phyloP scores from a whole-genome alignment of 1,284 basidiomycete genomes.

The Mycena sp. region DNA sequence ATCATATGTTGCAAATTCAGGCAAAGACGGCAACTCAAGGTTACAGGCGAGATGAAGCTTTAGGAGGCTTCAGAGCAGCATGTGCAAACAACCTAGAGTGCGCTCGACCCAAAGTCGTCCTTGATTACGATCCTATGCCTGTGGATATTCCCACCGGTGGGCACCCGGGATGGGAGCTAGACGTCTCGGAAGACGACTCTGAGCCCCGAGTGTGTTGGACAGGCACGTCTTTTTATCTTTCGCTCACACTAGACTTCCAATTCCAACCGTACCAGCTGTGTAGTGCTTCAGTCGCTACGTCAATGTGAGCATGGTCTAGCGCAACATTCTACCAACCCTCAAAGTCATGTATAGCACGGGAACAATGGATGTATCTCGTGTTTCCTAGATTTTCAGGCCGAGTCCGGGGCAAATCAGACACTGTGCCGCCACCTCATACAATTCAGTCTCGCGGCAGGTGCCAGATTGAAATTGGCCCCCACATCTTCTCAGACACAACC shows the following conservation, averaged over 20 bases:
- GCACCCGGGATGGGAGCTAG: constrained; percentile 66
- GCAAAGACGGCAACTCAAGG: too few species aligned
- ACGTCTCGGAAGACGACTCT: constrained; percentile 32
- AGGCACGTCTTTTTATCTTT: constrained; percentile 48
- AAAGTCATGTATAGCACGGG: constrained; percentile 59
- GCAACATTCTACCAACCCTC: constrained; percentile 10
- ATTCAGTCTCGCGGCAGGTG: constrained; percentile 71
- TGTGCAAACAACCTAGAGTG: too few species aligned
- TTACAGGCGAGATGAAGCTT: too few species aligned
- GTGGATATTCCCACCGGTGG: constrained; percentile 62
- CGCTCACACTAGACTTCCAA: constrained; percentile 23
- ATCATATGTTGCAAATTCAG: constrained; percentile 10
- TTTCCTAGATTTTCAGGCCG: constrained; percentile 79
- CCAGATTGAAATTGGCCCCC: constrained; percentile 76
- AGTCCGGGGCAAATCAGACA: constrained; percentile 58
- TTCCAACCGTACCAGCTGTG: constrained; percentile 48
- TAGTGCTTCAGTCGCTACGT: constrained; percentile 69
- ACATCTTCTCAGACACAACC: constrained; percentile 68
- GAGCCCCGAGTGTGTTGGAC: constrained; percentile 56
- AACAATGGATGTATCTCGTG: constrained; percentile 70
- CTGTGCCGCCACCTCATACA: constrained; percentile 68
- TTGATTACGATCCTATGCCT: too few species aligned
- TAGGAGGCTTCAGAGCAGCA: not conserved
- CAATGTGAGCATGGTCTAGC: constrained; percentile 59
- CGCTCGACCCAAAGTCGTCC: too few species aligned